These are phyloP conservation scores for Talaromyces trachyspermus DNA, from an alignment of 495 filamentous ascomycete genomes.

Conservation along the genomic window DNA sequence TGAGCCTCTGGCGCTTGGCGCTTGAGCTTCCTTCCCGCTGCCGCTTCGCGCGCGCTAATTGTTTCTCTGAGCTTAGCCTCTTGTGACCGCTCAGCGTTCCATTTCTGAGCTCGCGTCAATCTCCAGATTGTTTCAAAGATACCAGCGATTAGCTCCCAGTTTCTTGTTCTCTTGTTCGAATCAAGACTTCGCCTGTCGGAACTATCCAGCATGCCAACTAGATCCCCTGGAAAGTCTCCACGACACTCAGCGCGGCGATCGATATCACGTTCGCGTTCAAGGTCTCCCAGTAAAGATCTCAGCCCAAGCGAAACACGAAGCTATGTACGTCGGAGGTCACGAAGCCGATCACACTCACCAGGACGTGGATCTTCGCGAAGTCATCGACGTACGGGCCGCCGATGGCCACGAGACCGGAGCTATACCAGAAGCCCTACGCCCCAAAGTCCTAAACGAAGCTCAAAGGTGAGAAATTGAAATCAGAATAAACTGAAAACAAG, in stretches of 20 bases:
- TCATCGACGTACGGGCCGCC: conserved; percentile 26
- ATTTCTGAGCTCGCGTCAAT: too few species aligned
- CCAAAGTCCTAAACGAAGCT: conserved; percentile 43
- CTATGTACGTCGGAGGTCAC: conserved; percentile 24
- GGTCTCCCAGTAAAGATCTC: conserved; percentile 32
- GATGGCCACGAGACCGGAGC: conserved; percentile 34
- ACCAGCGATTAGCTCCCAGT: too few species aligned
- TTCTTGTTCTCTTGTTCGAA: too few species aligned
- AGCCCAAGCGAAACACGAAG: conserved; percentile 6
- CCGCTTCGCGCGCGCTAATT: too few species aligned
- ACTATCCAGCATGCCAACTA: too few species aligned
- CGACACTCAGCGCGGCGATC: conserved; percentile 2
- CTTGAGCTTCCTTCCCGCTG: too few species aligned
- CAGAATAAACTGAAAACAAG: background rate
- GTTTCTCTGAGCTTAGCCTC: too few species aligned
- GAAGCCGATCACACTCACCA: conserved; percentile 37
- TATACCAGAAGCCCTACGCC: conserved; percentile 43
- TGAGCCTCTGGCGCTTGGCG: too few species aligned
- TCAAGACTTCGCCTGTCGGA: too few species aligned
- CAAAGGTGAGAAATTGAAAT: conserved; percentile 40
- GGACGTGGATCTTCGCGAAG: conserved; percentile 30
- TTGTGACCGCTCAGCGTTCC: too few species aligned
- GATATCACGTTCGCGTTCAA: conserved; percentile 22
- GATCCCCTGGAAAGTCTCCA: conserved; percentile 1
- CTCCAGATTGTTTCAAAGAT: too few species aligned